These are phyloP conservation scores for Annona cherimola DNA, from an alignment of 164 flowering plant species.

Conservation along the genomic window DNA sequence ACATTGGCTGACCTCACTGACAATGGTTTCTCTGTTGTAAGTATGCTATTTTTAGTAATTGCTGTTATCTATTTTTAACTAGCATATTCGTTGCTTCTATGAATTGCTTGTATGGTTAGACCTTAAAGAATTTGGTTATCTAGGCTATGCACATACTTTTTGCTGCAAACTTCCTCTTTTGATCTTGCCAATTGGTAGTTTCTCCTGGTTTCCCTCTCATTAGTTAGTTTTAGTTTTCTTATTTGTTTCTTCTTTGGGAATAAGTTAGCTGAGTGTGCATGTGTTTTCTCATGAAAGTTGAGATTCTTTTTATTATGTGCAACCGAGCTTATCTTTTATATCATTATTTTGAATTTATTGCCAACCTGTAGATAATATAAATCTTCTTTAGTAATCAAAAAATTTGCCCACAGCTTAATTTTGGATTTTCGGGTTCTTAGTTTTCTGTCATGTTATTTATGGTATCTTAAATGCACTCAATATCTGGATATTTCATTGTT, in stretches of 20 bases:
- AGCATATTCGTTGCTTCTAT: no score
- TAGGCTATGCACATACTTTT: not conserved
- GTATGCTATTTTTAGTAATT: constrained; percentile 17
- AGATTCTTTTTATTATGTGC: not conserved
- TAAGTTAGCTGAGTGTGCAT: not conserved
- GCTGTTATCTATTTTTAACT: not conserved
- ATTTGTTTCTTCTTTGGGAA: not conserved
- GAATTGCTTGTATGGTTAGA: not conserved
- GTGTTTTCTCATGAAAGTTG: not conserved
- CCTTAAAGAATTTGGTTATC: not conserved
- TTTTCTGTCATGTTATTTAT: not conserved
- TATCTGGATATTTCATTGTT: no score
- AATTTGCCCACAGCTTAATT: not conserved
- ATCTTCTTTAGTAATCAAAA: no score
- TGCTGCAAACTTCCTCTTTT: not conserved
- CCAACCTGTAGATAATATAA: not conserved
- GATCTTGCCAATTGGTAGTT: not conserved
- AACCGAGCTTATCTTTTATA: not conserved
- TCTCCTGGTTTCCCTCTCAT: not conserved
- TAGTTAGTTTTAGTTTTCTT: not conserved
- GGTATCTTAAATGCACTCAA: no score
- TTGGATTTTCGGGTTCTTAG: not conserved
- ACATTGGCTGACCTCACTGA: constrained; percentile 95
- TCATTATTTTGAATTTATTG: not conserved
- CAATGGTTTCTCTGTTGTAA: constrained; percentile 88